These are phyloP conservation scores for Aspergillus puulaauensis DNA, from an alignment of 2,329 filamentous ascomycete genomes.

Conservation along the genomic window DNA sequence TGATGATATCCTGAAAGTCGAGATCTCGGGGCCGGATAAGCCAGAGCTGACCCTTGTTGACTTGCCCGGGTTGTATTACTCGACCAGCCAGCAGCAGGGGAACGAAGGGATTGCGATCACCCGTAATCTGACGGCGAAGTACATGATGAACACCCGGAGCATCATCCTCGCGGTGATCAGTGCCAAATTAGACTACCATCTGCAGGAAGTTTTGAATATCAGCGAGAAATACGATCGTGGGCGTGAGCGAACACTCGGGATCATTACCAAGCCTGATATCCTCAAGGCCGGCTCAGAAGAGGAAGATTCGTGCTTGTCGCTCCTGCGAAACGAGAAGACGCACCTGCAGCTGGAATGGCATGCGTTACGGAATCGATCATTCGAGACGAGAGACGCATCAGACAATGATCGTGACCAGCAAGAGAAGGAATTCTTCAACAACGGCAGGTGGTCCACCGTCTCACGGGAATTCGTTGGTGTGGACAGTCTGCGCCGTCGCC, in stretches of 20 bases:
- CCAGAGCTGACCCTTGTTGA: conserved; percentile 63
- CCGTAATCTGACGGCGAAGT: conserved; percentile 49
- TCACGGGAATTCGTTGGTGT: conserved; percentile 31
- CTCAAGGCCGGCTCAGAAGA: conserved; percentile 35
- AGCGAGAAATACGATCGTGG: conserved; percentile 36
- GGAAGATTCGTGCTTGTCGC: conserved; percentile 35
- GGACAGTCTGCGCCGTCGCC: conserved; percentile 35
- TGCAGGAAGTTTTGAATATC: conserved; percentile 58
- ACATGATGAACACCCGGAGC: conserved; percentile 59
- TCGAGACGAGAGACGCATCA: conserved; percentile 30
- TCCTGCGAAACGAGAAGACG: conserved; percentile 44
- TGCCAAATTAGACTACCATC: conserved; percentile 53
- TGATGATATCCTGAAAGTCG: conserved; percentile 57
- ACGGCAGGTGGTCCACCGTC: conserved; percentile 27
- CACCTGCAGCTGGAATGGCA: conserved; percentile 51
- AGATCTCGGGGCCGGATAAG: conserved; percentile 60
- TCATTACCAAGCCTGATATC: conserved; percentile 51
- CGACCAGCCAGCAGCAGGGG: conserved; percentile 54
- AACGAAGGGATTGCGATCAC: conserved; percentile 54
- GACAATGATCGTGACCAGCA: conserved; percentile 29
- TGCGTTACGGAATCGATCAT: conserved; percentile 46
- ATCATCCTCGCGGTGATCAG: conserved; percentile 59
- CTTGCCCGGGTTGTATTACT: conserved; percentile 58
- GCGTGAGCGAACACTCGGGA: conserved; percentile 41
- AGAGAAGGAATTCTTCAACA: conserved; percentile 37